These are phyloP conservation scores for Arachnomyces sp. DNA, from an alignment of 2,329 filamentous ascomycete genomes.

Conservation along the genomic window DNA sequence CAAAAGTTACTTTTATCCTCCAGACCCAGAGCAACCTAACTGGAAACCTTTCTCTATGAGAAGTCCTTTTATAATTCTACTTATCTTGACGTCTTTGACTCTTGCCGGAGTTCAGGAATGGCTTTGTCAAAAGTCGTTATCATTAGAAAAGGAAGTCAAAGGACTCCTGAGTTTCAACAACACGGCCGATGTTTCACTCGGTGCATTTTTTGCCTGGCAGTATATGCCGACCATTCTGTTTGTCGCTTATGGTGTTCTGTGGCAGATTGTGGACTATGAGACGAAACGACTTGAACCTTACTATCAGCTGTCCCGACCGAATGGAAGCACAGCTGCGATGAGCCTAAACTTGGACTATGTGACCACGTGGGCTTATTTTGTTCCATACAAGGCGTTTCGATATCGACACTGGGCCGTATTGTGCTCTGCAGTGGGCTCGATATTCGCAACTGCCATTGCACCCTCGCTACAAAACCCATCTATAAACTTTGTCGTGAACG, in stretches of 20 bases:
- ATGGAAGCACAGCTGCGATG: constrained; percentile 23
- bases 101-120: constrained; percentile 28
- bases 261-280: constrained; percentile 45
- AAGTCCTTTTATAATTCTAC: constrained; percentile 22
- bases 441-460: constrained; percentile 39
- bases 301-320: constrained; percentile 34
- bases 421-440: constrained; percentile 37
- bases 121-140: constrained; percentile 25
- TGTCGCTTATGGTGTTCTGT: constrained; percentile 42
- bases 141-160: constrained; percentile 28
- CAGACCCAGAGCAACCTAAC: constrained; percentile 26
- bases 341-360: constrained; percentile 45
- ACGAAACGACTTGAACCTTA: constrained; percentile 45
- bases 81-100: constrained; percentile 22
- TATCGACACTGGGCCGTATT: constrained; percentile 43
- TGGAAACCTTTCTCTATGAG: constrained; percentile 31
- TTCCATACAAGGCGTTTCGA: constrained; percentile 38
- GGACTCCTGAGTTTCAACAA: constrained; percentile 24
- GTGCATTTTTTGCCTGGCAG: constrained; percentile 30
- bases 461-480: constrained; percentile 42
- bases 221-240: constrained; percentile 41
- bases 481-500: constrained; percentile 30
- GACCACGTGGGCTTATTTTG: constrained; percentile 40
- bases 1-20: constrained; percentile 26
- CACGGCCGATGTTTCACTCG: constrained; percentile 19